phyloP scores from a whole-genome alignment of 768 basidiomycete genomes.

The Leccinum broughii region DNA sequence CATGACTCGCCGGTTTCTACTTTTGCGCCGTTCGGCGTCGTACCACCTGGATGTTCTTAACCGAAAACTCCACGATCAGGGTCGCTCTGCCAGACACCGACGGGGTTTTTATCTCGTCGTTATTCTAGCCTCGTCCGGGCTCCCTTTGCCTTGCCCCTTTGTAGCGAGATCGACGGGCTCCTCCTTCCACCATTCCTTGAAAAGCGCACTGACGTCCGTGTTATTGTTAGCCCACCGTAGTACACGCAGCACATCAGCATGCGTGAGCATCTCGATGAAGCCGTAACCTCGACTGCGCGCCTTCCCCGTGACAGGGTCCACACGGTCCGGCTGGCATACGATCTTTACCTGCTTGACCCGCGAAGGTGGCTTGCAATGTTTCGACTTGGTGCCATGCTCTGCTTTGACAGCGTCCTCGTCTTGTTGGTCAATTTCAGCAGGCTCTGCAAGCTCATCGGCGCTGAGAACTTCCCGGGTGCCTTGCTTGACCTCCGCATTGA shows the following conservation, averaged over 20 bases:
- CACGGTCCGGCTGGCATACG: conserved; percentile 81
- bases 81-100: conserved; percentile 46
- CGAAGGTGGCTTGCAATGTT: conserved; percentile 34
- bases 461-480: conserved; percentile 61
- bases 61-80: conserved; percentile 93
- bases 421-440: conserved; percentile 29
- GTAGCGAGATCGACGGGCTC: conserved; percentile 64
- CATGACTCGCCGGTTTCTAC: conserved; percentile 31
- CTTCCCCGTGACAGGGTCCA: conserved; percentile 84
- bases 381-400: conserved; percentile 25
- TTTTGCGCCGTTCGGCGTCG: conserved; percentile 65
- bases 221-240: conserved; percentile 96
- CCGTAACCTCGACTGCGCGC: conserved; percentile 93
- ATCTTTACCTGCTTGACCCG: conserved; percentile 92
- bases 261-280: conserved; percentile 86
- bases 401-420: conserved; percentile 31
- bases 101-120: conserved; percentile 49
- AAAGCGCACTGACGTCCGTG: conserved; percentile 56
- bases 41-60: conserved; percentile 93
- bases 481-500: conserved; percentile 74
- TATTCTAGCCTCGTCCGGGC: conserved; percentile 51
- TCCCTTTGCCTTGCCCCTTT: conserved; percentile 49
- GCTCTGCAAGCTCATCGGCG: conserved; percentile 68
- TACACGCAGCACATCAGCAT: conserved; percentile 88
- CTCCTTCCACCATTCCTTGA: conserved; percentile 84